Conservation (phyloP, 768 basidiomycete genomes). For the Russula ochroleuca region DNA sequence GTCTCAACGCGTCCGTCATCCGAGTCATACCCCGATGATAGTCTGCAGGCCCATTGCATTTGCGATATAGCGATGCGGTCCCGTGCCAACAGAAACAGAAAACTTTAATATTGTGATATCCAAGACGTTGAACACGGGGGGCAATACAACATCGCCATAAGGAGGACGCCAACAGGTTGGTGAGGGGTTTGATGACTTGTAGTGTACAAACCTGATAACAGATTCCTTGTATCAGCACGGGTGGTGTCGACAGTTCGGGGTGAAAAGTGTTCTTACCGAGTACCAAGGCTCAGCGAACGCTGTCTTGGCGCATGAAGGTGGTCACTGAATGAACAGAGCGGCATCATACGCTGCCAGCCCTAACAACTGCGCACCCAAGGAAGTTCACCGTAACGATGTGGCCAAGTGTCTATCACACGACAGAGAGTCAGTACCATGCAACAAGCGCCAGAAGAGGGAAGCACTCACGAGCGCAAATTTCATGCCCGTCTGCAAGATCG, state of each 20-base stretch:
- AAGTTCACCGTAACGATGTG: constrained; percentile 44
- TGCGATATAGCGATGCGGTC: constrained; percentile 72
- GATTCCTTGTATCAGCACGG: not conserved
- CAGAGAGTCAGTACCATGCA: not conserved
- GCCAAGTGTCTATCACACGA: constrained; percentile 42
- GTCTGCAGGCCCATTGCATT: constrained; percentile 63
- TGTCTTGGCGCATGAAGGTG: constrained; percentile 51
- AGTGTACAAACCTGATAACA: constrained; percentile 39
- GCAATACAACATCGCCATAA: constrained; percentile 57
- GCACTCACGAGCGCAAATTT: constrained; percentile 51
- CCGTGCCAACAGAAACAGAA: constrained; percentile 4
- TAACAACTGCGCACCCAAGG: not conserved
- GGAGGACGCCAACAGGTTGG: constrained; percentile 60
- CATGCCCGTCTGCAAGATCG: constrained; percentile 51
- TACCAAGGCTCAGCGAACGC: constrained; percentile 80
- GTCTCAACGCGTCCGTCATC: constrained; percentile 54
- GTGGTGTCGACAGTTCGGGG: not conserved
- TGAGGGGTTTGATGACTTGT: constrained; percentile 50
- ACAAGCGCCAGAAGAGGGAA: not conserved
- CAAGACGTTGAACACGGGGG: not conserved
- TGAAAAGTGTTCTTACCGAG: constrained; percentile 38
- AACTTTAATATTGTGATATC: not conserved
- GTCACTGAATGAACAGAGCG: constrained; percentile 42
- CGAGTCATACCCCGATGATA: constrained; percentile 63
- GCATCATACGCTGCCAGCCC: not conserved